phyloP scores from a whole-genome alignment of 1,284 basidiomycete species.

The Apiotrichum gracile region DNA sequence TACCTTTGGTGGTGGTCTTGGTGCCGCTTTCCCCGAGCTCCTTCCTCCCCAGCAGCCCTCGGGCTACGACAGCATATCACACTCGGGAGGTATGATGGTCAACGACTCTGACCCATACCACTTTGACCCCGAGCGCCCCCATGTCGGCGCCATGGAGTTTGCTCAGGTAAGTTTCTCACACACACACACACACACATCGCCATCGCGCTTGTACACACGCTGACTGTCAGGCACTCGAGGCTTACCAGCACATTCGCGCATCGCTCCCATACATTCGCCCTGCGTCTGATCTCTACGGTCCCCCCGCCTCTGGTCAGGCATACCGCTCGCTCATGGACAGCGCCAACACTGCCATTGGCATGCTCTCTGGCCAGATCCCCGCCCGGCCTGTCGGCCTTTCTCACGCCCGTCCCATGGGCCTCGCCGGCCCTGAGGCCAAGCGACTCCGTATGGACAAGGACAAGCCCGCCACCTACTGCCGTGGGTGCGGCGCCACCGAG shows the following conservation, averaged over 20 bases:
- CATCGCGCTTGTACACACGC: background rate
- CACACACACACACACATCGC: background rate
- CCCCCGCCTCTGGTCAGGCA: slow-evolving; percentile 10
- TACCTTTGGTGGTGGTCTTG: slow-evolving; percentile 9
- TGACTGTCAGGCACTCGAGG: slow-evolving; percentile 20
- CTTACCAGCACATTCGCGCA: slow-evolving; percentile 22
- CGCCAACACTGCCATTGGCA: slow-evolving; percentile 19
- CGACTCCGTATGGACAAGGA: slow-evolving; percentile 16
- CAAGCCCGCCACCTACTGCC: slow-evolving; percentile 29
- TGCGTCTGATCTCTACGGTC: background rate
- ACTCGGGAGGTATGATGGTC: background rate
- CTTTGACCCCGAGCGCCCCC: background rate
- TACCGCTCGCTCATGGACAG: slow-evolving; percentile 28
- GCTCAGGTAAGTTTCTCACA: slow-evolving; percentile 23
- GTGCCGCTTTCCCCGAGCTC: slow-evolving; percentile 10
- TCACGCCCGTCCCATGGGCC: background rate
- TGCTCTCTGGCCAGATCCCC: slow-evolving; percentile 21
- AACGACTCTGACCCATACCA: background rate
- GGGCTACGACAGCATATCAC: background rate
- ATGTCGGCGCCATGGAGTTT: slow-evolving; percentile 21
- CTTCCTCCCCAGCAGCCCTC: background rate
- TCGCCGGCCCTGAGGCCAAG: slow-evolving; percentile 5
- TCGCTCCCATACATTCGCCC: slow-evolving; percentile 27
- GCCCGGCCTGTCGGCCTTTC: background rate
- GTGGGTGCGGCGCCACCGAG: slow-evolving; percentile 45